Evolutionary conservation across 2,329 filamentous ascomycete species (phyloP).

Genomic region (Rhexocercosporidium sp.): DNA sequence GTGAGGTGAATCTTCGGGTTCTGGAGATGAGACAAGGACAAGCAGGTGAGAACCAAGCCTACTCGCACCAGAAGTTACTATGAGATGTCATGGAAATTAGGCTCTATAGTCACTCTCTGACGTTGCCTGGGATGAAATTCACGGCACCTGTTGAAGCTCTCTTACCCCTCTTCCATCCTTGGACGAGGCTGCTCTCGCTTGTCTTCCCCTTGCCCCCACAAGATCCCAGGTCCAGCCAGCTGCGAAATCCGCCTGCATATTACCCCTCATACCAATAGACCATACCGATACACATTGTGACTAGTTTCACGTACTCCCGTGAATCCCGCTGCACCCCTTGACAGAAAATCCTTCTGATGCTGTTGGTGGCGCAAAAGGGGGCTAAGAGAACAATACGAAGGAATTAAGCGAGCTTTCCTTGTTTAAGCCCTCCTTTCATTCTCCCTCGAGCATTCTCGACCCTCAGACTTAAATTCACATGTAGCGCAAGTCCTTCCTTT

Average conservation of each 20-base stretch:
- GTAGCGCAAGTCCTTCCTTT: neutral
- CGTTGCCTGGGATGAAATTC: neutral
- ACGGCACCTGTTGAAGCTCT: neutral
- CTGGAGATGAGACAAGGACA: neutral
- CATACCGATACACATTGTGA: neutral
- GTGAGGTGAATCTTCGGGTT: neutral
- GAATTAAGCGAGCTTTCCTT: constrained; percentile 22
- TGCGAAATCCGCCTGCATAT: neutral
- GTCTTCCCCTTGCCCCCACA: neutral
- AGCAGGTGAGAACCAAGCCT: neutral
- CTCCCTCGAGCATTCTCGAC: constrained; percentile 12
- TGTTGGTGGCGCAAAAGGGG: constrained; percentile 21
- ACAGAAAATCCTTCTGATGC: neutral
- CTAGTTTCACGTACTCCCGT: constrained; percentile 17
- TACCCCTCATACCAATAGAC: neutral
- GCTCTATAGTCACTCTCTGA: neutral
- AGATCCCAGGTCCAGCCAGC: neutral
- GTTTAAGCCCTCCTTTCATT: constrained; percentile 25
- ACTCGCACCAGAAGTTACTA: neutral
- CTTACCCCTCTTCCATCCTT: neutral
- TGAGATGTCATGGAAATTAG: neutral
- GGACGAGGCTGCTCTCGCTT: neutral
- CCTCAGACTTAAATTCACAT: constrained; percentile 4
- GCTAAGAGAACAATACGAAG: constrained; percentile 37
- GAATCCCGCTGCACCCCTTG: constrained; percentile 11